These are phyloP conservation scores for Cyclocybe aegerita DNA, from an alignment of 768 basidiomycete genomes.

Conservation along the genomic window DNA sequence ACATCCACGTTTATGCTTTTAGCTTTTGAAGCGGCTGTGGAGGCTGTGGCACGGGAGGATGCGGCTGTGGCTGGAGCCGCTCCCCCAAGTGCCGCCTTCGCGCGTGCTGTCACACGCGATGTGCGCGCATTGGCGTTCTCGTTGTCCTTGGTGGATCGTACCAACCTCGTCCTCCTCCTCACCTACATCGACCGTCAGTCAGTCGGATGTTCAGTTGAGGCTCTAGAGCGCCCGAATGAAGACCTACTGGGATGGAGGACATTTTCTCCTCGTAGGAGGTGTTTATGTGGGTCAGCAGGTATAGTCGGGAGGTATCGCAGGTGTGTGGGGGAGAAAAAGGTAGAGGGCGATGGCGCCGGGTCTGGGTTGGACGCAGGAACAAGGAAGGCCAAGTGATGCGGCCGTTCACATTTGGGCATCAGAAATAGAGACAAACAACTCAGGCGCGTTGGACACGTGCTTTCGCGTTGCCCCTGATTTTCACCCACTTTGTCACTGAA, in stretches of 20 bases:
- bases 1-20: slow-evolving; percentile 19
- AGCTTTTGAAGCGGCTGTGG: slow-evolving; percentile 42
- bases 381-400: slow-evolving; percentile 11
- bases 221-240: not conserved
- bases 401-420: slow-evolving; percentile 13
- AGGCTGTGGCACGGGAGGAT: slow-evolving; percentile 28
- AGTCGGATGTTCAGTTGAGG: not conserved
- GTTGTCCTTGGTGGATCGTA: slow-evolving; percentile 56
- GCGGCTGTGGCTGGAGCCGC: slow-evolving; percentile 38
- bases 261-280: slow-evolving; percentile 17
- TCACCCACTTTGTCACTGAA: not conserved
- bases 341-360: slow-evolving; percentile 4
- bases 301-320: slow-evolving; percentile 10
- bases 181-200: slow-evolving; percentile 37
- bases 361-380: slow-evolving; percentile 8
- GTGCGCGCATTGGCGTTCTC: slow-evolving; percentile 73
- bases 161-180: slow-evolving; percentile 61
- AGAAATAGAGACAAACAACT: slow-evolving; percentile 20
- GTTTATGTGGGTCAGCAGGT: slow-evolving; percentile 2
- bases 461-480: slow-evolving; percentile 7
- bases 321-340: not conserved
- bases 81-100: slow-evolving; percentile 43
- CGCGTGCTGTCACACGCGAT: slow-evolving; percentile 48
- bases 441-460: slow-evolving; percentile 21
- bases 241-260: slow-evolving; percentile 36